Conservation (phyloP, 2,329 filamentous ascomycete genomes). For the Penicillium glabrum region DNA sequence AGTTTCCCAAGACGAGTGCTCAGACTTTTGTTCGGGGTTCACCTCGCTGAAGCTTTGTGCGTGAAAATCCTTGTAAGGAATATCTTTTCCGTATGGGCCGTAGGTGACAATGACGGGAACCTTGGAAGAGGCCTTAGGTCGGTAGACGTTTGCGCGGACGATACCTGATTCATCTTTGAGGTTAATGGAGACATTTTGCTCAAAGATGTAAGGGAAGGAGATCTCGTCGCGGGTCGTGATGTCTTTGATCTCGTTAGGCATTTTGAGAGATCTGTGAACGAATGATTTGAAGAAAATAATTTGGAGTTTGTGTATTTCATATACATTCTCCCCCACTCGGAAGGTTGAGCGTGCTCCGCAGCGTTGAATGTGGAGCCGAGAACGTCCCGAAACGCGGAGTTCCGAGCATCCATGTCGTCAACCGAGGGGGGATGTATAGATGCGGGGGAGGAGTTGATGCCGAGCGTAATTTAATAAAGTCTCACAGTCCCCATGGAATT, state of each 20-base stretch:
- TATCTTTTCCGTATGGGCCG: slow-evolving; percentile 73
- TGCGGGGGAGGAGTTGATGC: background rate
- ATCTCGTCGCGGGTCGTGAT: slow-evolving; percentile 34
- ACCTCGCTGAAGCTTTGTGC: slow-evolving; percentile 54
- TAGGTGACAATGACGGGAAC: slow-evolving; percentile 67
- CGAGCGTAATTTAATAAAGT: background rate
- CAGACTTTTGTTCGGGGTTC: slow-evolving; percentile 54
- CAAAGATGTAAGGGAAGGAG: slow-evolving; percentile 48
- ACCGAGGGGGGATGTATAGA: background rate
- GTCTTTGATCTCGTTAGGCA: slow-evolving; percentile 30
- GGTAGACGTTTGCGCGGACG: slow-evolving; percentile 53
- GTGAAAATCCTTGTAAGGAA: slow-evolving; percentile 47
- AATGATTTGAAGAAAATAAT: background rate
- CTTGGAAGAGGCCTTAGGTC: slow-evolving; percentile 43
- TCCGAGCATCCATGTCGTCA: slow-evolving; percentile 1
- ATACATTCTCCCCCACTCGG: slow-evolving; percentile 4
- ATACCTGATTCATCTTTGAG: slow-evolving; percentile 42
- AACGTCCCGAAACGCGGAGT: slow-evolving; percentile 9
- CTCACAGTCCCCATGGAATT: background rate
- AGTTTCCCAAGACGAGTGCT: slow-evolving; percentile 60
- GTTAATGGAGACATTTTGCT: slow-evolving; percentile 50
- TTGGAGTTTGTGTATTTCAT: background rate
- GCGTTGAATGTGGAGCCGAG: slow-evolving; percentile 28
- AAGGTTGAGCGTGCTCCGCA: background rate
- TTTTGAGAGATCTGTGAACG: slow-evolving; percentile 4